Evolutionary conservation across 805 yeast species (phyloP), one percentile per base, ranked within the genome.

Genomic region (Zygoascus tannicola): DNA sequence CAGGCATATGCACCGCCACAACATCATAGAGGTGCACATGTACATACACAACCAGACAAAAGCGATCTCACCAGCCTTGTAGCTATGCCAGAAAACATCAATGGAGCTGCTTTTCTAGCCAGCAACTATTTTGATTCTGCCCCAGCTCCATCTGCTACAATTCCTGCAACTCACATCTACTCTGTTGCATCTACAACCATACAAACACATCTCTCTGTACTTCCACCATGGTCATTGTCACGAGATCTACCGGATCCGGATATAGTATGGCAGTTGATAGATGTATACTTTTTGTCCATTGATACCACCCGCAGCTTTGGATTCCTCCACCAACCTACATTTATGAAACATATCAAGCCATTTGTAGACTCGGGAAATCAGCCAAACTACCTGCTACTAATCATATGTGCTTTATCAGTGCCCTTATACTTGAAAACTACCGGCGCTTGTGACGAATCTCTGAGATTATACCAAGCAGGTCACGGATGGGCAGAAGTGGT

Each of bases 251-350:
- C 50, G n/a, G 12, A 20, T 5, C 15, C 19, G 14, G 38, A 38
- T 7, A 12, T 15, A 32, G 19, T 44, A 10, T 30, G 41, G n/a
- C 26, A 42, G 22, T 41, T 47, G 22, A 22, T 47, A 16, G 44
- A 45, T 20, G 30, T 34, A 12, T 47, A 32, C 33, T 47, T 45
- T 20, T 19, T 22, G n/a, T 22, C 38, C n/a, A 30, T 47, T 34
- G 49, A 47, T 35, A n/a, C 50, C 3, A 38, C 41, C n/a, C 45
- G 50, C 7, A 45, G 50, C 34, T 4, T 45, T 34, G 49, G 50
- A 8, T 47, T 47, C 42, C 4, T 47, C 14, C 50, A 47, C 30
- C 34, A 34, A 2, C 49, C 50, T 3, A 37, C 44, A 5, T 47
- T 45, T 26, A 41, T 42, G 43, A 36, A 38, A 19, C 28, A 20